A percentile compares a stretch with the other conserved stretches of the same genome.
phyloP scores from a whole-genome alignment of 306 rosid species.

The Betula pendula region DNA sequence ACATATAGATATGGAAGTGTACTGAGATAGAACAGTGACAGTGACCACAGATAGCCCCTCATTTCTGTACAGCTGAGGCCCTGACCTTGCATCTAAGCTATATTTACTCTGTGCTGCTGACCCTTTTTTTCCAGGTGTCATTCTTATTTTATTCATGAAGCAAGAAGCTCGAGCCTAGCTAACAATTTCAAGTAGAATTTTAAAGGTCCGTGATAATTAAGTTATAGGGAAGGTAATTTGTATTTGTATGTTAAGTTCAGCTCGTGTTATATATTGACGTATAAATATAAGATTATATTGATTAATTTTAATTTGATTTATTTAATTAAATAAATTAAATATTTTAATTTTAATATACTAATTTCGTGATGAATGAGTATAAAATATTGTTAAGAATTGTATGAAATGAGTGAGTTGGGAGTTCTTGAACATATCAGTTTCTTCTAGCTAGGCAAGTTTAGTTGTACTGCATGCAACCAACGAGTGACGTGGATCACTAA shows the following conservation, averaged over 20 bases:
- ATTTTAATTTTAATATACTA: too few relatives aligned
- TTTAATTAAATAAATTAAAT: too few relatives aligned
- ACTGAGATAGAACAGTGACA: slow-evolving; percentile 10
- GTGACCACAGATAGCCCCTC: slow-evolving; percentile 19
- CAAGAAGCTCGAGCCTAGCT: background rate
- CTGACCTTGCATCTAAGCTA: background rate
- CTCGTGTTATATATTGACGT: too few relatives aligned
- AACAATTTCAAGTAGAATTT: background rate
- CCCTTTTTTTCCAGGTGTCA: background rate
- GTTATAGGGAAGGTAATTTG: too few relatives aligned
- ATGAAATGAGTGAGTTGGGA: background rate
- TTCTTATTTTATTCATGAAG: background rate
- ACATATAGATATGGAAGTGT: background rate
- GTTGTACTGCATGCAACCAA: background rate
- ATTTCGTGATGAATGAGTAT: too few relatives aligned
- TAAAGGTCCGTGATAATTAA: too few relatives aligned
- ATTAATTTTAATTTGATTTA: too few relatives aligned
- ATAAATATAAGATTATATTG: too few relatives aligned
- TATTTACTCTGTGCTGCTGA: background rate
- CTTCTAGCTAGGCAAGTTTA: background rate
- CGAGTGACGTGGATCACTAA: background rate
- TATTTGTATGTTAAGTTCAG: too few relatives aligned
- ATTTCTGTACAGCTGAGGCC: background rate
- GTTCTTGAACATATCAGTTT: background rate
- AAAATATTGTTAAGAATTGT: too few relatives aligned